Base-by-base conservation (phyloP, 2,329 filamentous ascomycete species). In the Aciculosporium take region DNA sequence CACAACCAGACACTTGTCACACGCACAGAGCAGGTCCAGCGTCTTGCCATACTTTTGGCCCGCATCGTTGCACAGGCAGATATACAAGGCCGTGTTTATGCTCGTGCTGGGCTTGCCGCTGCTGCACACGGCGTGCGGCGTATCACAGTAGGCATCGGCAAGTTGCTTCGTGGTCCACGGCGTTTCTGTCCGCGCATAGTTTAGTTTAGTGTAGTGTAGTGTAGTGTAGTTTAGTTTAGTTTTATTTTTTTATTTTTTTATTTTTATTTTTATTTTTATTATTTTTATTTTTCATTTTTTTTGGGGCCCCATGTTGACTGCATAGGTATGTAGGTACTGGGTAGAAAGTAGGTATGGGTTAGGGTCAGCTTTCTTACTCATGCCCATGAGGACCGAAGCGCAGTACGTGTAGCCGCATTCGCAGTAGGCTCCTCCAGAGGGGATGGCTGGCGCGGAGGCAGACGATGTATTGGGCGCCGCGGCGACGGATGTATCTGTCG, bases 331-430 rank as follows among this genome's bases (percentile, higher is more conserved):
- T n/a, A n/a, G n/a, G n/a, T n/a, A n/a, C n/a, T n/a, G n/a, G n/a
- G n/a, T n/a, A n/a, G n/a, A n/a, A n/a, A n/a, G n/a, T n/a, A n/a
- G n/a, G n/a, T n/a, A n/a, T n/a, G n/a, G n/a, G n/a, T n/a, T 27
- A 2, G 27, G 10, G 27, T 13, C 27, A 28, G n/a, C 12, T 13
- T 28, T 13, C 6, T n/a, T 51, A 61, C 60, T 52, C 60, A 63
- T 63, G 1, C 41, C 50, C 51, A 58, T 54, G 17, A 65, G 51
- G 10, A 65, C 61, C 2, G 57, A 53, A 8, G 60, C 59, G 44
- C 62, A 65, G 43, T 65, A 65, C 3, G 62, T 65, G 41, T 63
- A 64, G 41, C 62, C 62, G 45, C 62, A 65, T 44, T 64, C 57
- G 47, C 62, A 65, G 40, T 57, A 56, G 13, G 61, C 48, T 2